Percentiles rank a stretch among this genome's conserved stretches.
Evolutionary conservation across 2,329 filamentous ascomycete species (phyloP).

Genomic region (Fusarium albidum): DNA sequence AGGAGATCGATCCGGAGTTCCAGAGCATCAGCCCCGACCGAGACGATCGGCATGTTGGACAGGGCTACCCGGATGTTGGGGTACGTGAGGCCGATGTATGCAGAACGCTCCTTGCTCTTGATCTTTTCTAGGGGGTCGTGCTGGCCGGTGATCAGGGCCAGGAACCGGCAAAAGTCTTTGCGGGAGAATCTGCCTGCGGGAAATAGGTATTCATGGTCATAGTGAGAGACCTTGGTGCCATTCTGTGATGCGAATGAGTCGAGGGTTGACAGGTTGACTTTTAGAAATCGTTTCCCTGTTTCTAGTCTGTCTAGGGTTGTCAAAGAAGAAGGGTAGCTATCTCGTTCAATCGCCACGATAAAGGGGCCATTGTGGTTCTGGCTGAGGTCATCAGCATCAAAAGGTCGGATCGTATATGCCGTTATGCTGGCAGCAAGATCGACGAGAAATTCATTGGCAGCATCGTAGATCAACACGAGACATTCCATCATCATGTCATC

Average conservation of each 20-base stretch:
- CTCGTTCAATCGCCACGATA: neutral
- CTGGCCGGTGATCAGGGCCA: constrained; percentile 17
- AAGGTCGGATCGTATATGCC: constrained; percentile 3
- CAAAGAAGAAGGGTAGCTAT: neutral
- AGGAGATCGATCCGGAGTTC: constrained; percentile 19
- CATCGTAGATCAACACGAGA: constrained; percentile 13
- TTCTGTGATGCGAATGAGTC: neutral
- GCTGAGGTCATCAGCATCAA: neutral
- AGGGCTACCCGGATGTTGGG: constrained; percentile 19
- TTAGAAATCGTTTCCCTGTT: neutral
- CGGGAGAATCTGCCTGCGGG: constrained; percentile 5
- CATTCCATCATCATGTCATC: constrained; percentile 8
- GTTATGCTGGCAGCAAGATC: constrained; percentile 21
- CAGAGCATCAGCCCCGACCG: constrained; percentile 22
- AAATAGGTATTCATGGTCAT: constrained; percentile 23
- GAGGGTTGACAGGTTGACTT: neutral
- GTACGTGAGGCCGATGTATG: constrained; percentile 23
- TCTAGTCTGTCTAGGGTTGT: neutral
- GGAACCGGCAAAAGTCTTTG: constrained; percentile 19
- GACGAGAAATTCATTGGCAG: constrained; percentile 2
- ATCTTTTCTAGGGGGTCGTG: constrained; percentile 5
- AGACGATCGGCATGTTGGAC: constrained; percentile 27
- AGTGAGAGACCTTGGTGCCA: neutral
- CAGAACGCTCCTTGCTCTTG: constrained; percentile 14
- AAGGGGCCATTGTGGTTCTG: neutral